Evolutionary conservation across 106 monocot species (phyloP).

Genomic region (Dendrobium huoshanense): DNA sequence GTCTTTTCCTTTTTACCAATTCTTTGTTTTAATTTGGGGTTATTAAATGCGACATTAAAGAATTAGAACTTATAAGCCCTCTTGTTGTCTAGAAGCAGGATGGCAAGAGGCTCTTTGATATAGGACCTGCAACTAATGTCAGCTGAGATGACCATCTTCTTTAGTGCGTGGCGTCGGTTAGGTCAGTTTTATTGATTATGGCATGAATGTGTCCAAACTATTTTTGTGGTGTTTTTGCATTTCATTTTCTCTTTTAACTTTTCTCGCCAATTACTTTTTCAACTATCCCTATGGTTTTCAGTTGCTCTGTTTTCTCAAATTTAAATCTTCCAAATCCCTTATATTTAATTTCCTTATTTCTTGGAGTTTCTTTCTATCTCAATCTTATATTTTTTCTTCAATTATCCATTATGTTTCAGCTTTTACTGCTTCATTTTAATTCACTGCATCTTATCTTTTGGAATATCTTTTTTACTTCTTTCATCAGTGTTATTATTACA

Average conservation of each 20-base stretch:
- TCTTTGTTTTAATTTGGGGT: constrained; percentile 58
- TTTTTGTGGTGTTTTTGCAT: constrained; percentile 3
- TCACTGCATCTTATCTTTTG: not conserved
- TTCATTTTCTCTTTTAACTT: constrained; percentile 12
- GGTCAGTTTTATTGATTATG: constrained; percentile 90
- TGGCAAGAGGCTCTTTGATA: constrained; percentile 74
- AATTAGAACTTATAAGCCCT: constrained; percentile 57
- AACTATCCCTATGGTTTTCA: not conserved
- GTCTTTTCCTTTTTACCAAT: constrained; percentile 23
- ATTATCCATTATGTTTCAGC: constrained; percentile 4
- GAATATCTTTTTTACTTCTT: not conserved
- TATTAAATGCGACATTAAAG: constrained; percentile 33
- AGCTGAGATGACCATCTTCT: constrained; percentile 67
- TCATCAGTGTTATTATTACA: not conserved
- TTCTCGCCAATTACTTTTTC: constrained; percentile 21
- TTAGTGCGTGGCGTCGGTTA: constrained; percentile 42
- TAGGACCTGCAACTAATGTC: constrained; percentile 70
- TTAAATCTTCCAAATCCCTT: not conserved
- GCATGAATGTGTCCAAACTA: constrained; percentile 28
- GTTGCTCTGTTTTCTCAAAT: not conserved
- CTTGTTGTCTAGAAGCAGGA: constrained; percentile 90
- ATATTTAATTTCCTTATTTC: not conserved
- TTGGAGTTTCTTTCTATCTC: constrained; percentile 3
- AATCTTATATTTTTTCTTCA: not conserved
- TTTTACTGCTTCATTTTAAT: not conserved